Conservation (phyloP, 768 basidiomycete genomes). For the Mycena crocata region DNA sequence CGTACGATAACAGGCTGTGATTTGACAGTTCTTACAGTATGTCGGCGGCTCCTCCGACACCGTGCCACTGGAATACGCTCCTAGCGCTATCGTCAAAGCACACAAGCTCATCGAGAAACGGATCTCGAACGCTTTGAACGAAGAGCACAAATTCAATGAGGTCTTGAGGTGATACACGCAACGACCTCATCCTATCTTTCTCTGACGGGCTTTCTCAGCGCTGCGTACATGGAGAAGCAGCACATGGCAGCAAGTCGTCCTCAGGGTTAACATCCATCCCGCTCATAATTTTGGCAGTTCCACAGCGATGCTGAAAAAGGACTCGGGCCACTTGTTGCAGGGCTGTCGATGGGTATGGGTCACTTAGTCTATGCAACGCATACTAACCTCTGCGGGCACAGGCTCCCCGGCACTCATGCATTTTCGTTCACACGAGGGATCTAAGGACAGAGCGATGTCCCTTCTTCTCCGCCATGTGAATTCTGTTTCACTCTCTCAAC, state of each 20-base stretch:
- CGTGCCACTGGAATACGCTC: slow-evolving; percentile 69
- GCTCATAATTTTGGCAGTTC: slow-evolving; percentile 59
- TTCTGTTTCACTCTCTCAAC: neutral
- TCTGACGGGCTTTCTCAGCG: slow-evolving; percentile 49
- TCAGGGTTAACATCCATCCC: neutral
- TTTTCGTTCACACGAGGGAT: slow-evolving; percentile 64
- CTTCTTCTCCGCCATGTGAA: slow-evolving; percentile 79
- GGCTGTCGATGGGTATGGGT: slow-evolving; percentile 74
- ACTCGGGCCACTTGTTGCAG: slow-evolving; percentile 78
- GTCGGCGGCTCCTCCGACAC: slow-evolving; percentile 83
- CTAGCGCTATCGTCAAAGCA: slow-evolving; percentile 68
- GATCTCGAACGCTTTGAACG: slow-evolving; percentile 57
- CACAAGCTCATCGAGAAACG: slow-evolving; percentile 69
- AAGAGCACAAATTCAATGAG: slow-evolving; percentile 71
- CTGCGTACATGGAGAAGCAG: slow-evolving; percentile 88
- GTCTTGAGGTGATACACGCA: slow-evolving; percentile 62
- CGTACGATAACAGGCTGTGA: neutral
- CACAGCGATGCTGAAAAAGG: slow-evolving; percentile 85
- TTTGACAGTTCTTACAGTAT: slow-evolving; percentile 59
- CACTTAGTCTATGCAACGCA: neutral
- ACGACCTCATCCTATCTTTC: neutral
- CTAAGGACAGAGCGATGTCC: slow-evolving; percentile 60
- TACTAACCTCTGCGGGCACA: neutral
- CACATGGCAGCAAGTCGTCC: slow-evolving; percentile 77
- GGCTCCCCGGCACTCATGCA: slow-evolving; percentile 80